Evolutionary conservation across 768 basidiomycete genomes (phyloP).

Genomic region (Pleurotus tuoliensis): DNA sequence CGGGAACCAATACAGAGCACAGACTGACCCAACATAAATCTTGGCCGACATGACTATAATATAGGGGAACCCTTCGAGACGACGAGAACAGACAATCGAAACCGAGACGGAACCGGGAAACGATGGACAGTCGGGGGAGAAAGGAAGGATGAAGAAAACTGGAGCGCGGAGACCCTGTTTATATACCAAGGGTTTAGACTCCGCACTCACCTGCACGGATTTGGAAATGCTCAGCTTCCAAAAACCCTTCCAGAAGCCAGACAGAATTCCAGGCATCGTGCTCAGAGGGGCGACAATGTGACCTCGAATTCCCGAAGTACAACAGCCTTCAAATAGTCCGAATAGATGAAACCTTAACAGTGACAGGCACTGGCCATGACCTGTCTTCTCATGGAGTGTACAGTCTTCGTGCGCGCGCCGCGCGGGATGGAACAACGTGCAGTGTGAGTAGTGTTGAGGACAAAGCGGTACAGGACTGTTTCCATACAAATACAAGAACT

Average conservation of each 20-base stretch:
- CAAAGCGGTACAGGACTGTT: no score
- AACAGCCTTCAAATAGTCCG: no score
- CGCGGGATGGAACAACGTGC: no score
- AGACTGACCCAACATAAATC: slow-evolving; percentile 94
- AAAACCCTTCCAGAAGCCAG: slow-evolving; percentile 1
- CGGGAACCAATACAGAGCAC: slow-evolving; percentile 39
- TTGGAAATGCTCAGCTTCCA: neutral
- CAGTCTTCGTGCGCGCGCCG: no score
- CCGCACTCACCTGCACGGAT: slow-evolving; percentile 26
- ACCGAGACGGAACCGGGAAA: slow-evolving; percentile 54
- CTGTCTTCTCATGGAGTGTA: no score
- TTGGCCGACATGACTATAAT: slow-evolving; percentile 75
- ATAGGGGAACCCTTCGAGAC: slow-evolving; percentile 37
- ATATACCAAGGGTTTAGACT: slow-evolving; percentile 48
- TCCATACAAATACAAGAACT: no score
- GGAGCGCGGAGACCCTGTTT: slow-evolving; percentile 29
- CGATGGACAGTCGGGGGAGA: slow-evolving; percentile 45
- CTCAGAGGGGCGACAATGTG: no score
- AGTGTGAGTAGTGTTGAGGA: no score
- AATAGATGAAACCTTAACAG: no score
- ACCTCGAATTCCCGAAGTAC: no score
- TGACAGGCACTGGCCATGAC: no score
- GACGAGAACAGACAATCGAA: slow-evolving; percentile 50
- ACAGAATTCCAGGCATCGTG: no score
- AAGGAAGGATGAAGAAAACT: slow-evolving; percentile 31